phyloP scores from a whole-genome alignment of 2,329 filamentous ascomycete species.

The Tympanopsis confertula region DNA sequence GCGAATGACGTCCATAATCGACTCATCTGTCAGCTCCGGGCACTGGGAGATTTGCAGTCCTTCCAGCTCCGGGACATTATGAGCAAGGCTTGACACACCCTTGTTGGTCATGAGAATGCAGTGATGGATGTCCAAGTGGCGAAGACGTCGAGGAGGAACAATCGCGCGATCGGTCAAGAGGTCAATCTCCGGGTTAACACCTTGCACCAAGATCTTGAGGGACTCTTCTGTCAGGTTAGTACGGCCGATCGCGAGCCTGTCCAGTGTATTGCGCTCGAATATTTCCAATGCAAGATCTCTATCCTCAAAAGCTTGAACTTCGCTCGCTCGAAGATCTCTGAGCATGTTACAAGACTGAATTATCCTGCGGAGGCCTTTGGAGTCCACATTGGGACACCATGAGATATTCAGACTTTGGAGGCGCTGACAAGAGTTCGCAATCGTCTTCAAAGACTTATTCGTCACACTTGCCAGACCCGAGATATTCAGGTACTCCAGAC shows the following conservation, averaged over 20 bases:
- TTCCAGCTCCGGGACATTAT: slow-evolving; percentile 68
- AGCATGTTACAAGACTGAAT: slow-evolving; percentile 63
- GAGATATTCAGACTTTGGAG: slow-evolving; percentile 82
- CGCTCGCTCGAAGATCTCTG: slow-evolving; percentile 69
- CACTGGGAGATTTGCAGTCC: slow-evolving; percentile 76
- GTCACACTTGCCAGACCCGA: slow-evolving; percentile 70
- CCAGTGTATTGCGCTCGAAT: slow-evolving; percentile 70
- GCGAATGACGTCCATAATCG: slow-evolving; percentile 60
- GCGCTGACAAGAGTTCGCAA: slow-evolving; percentile 68
- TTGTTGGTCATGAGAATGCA: slow-evolving; percentile 63
- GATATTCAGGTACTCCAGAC: slow-evolving; percentile 74
- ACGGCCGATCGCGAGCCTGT: slow-evolving; percentile 74
- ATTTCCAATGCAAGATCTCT: slow-evolving; percentile 60
- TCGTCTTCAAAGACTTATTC: slow-evolving; percentile 76
- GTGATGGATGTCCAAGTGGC: slow-evolving; percentile 74
- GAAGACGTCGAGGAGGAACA: slow-evolving; percentile 66
- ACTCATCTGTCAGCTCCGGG: slow-evolving; percentile 59
- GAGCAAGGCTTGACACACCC: slow-evolving; percentile 60
- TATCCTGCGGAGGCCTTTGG: slow-evolving; percentile 61
- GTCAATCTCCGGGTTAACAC: slow-evolving; percentile 66
- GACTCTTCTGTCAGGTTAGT: slow-evolving; percentile 65
- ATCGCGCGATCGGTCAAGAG: slow-evolving; percentile 65
- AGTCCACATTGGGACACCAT: slow-evolving; percentile 82
- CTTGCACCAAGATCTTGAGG: slow-evolving; percentile 64
- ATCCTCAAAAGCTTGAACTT: slow-evolving; percentile 70